These are phyloP conservation scores for Sonneratia caseolaris DNA, from an alignment of 345 rosid species.

Conservation along the genomic window DNA sequence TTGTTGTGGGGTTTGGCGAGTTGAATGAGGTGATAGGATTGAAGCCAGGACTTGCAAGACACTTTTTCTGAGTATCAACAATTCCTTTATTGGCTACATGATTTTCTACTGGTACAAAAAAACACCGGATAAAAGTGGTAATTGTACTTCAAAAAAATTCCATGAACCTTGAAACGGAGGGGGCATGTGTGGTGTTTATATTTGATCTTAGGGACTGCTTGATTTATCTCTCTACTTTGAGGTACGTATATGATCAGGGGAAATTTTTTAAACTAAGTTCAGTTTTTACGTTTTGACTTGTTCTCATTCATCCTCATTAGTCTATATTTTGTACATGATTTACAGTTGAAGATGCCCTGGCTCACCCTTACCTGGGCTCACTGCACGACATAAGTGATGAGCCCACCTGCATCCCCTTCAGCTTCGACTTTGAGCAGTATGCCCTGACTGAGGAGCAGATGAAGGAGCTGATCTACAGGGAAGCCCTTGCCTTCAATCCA, in stretches of 20 bases:
- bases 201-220: background rate
- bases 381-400: constrained; percentile 62
- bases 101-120: background rate
- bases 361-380: constrained; percentile 65
- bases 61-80: background rate
- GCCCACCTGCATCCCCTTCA: constrained; percentile 68
- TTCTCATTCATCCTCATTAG: background rate
- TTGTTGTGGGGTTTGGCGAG: background rate
- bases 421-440: constrained; percentile 64
- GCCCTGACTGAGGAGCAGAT: constrained; percentile 62
- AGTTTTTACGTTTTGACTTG: background rate
- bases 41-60: background rate
- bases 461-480: constrained; percentile 72
- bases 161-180: background rate
- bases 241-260: background rate
- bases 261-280: background rate
- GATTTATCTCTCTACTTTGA: background rate
- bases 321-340: background rate
- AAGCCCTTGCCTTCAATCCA: constrained; percentile 80
- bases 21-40: background rate
- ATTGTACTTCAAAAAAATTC: background rate
- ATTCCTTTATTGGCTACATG: background rate
- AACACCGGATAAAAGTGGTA: background rate
- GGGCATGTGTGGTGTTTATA: background rate
- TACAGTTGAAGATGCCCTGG: constrained; percentile 78